These are phyloP conservation scores for Escallonia rubra DNA, from an alignment of 129 eudicot genomes.

Conservation along the genomic window DNA sequence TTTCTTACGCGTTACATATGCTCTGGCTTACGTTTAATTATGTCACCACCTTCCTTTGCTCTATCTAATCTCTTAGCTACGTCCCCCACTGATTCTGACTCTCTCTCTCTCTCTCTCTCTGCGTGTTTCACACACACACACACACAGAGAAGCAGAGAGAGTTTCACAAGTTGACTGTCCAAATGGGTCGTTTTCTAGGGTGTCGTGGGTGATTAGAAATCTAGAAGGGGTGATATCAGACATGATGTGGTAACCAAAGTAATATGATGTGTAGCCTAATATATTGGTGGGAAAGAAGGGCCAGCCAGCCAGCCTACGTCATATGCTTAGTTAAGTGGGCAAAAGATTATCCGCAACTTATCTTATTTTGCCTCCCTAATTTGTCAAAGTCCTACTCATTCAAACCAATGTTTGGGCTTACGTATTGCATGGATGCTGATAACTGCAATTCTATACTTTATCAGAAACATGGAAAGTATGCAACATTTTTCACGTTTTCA, in stretches of 20 bases:
- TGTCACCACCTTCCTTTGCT: conserved; percentile 16
- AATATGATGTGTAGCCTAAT: background rate
- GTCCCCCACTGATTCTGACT: too few relatives aligned
- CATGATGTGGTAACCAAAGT: background rate
- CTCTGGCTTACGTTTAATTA: conserved; percentile 22
- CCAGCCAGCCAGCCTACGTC: background rate
- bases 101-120: background rate
- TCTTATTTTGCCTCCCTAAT: background rate
- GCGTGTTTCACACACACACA: background rate
- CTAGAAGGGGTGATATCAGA: background rate
- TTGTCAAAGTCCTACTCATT: background rate
- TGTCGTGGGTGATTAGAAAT: background rate
- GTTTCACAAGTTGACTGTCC: background rate
- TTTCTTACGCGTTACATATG: conserved; percentile 29
- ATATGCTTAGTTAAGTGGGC: background rate
- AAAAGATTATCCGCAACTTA: background rate
- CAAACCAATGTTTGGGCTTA: too few relatives aligned
- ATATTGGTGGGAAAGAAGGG: background rate
- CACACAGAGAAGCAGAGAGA: background rate
- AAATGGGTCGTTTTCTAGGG: too few relatives aligned
- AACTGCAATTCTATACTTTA: too few relatives aligned
- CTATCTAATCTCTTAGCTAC: background rate
- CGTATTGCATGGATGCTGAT: too few relatives aligned
- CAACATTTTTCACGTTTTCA: too few relatives aligned
- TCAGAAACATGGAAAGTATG: too few relatives aligned